Conservation (phyloP, 1,139 yeast genomes). For the Lodderomyces orthopsilosis region DNA sequence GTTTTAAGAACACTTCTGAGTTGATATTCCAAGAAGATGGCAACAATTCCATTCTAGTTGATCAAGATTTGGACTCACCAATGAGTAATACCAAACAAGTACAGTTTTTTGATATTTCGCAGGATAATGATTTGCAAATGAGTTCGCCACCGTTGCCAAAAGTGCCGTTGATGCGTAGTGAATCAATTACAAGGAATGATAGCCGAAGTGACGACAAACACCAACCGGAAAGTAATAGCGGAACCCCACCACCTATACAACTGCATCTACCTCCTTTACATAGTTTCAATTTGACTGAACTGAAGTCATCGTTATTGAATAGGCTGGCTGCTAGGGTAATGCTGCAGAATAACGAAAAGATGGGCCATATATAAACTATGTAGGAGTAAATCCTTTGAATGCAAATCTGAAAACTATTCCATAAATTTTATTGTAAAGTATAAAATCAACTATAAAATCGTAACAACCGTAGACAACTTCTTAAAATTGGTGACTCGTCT, state of each 20-base stretch:
- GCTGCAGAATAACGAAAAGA: neutral
- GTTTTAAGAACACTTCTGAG: conserved; percentile 6
- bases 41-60: neutral
- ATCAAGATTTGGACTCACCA: neutral
- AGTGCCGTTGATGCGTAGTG: conserved; percentile 1
- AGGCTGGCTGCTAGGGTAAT: neutral
- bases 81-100: neutral
- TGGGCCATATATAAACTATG: neutral
- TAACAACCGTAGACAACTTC: no score
- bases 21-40: neutral
- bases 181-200: neutral
- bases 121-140: conserved; percentile 2
- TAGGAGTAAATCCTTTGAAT: no score
- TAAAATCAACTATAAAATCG: neutral
- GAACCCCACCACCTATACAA: no score
- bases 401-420: no score
- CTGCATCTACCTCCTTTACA: neutral
- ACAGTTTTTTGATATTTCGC: conserved; percentile 1
- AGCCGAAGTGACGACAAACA: neutral
- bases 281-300: conserved; percentile 1
- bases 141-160: neutral
- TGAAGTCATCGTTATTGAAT: neutral
- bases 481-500: no score
- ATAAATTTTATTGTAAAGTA: no score
- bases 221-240: no score